Evolutionary conservation across 2,329 filamentous ascomycete species (phyloP), one percentile per base, ranked within the genome.

Genomic region (Dothiorella sarmentorum): DNA sequence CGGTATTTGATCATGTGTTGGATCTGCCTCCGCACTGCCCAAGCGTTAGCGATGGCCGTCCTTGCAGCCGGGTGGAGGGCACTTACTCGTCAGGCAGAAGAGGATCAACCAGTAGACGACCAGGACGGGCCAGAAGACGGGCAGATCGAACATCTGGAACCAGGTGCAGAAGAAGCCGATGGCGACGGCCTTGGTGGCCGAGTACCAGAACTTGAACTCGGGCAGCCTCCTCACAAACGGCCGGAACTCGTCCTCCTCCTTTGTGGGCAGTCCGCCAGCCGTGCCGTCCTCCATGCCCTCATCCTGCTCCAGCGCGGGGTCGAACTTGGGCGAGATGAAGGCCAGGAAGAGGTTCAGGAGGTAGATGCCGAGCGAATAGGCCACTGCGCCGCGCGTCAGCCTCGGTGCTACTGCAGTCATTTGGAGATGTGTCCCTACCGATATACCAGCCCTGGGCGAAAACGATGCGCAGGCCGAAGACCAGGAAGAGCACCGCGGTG

Each of bases 1-100:
- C 93, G 90, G 81, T 97, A 99, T 81, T 97, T 99, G 83, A 99
- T 93, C 94, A 99, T 99, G 79, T 97, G 94, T 80, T 99, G 94
- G 68, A 99, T 99, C 79, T 99, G 94, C 81, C 94, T 90, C 76
- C 94, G 86, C 94, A 99, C 91, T 96, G 67, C 27, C 42, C 20
- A 62, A 27, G 42, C 37, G 35, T 62, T 53, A 45, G 26, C 63
- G 55, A 62, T 61, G 31, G 26, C 29, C 13, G 10, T 45, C 29
- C 22, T 15, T 7, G 33, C 33, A 17, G 10, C 15, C 15, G 33
- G 58, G 11, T 15, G 22, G 37, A 13, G 18, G 13, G 44, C 51
- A 84, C 91, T 74, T 81, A 96, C 91, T 99, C 58, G 94, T 99
- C 76, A 99, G 79, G 68, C 91, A 83, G 71, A 99, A 97, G 62